Evolutionary conservation across 225 moss, liverwort and hornwort genomes (phyloP).

Genomic region (Climacium dendroides): DNA sequence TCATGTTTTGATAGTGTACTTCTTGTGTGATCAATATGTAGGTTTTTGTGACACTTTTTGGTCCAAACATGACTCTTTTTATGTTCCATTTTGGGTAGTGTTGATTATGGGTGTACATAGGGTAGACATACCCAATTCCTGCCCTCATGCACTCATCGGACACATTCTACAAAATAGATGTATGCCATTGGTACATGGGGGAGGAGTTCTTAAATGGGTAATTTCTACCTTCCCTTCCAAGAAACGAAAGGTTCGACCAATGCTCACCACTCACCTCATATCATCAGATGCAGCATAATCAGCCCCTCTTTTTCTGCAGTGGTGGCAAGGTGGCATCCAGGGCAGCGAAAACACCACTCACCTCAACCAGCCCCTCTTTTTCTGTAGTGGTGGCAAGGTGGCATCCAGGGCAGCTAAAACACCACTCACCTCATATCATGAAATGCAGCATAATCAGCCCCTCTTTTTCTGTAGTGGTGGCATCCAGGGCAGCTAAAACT

Average conservation of each 20-base stretch:
- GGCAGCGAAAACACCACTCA: not conserved
- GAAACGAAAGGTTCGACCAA: not conserved
- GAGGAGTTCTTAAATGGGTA: not conserved
- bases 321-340: not conserved
- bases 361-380: not conserved
- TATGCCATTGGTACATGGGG: not conserved
- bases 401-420: too few species aligned
- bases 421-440: not conserved
- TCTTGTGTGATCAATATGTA: not conserved
- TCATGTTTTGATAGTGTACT: not conserved
- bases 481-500: not conserved
- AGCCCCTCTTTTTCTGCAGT: not conserved
- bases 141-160: accelerated
- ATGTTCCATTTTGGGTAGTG: accelerated
- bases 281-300: not conserved
- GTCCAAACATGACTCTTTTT: not conserved
- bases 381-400: not conserved
- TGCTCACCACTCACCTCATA: not conserved
- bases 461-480: not conserved
- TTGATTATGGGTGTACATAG: not conserved
- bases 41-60: too few species aligned
- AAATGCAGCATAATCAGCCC: not conserved
- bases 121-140: too few species aligned
- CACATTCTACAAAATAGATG: not conserved
- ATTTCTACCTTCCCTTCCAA: not conserved